Conservation (phyloP, 495 filamentous ascomycete genomes). For the Aspergillus cavernicola region DNA sequence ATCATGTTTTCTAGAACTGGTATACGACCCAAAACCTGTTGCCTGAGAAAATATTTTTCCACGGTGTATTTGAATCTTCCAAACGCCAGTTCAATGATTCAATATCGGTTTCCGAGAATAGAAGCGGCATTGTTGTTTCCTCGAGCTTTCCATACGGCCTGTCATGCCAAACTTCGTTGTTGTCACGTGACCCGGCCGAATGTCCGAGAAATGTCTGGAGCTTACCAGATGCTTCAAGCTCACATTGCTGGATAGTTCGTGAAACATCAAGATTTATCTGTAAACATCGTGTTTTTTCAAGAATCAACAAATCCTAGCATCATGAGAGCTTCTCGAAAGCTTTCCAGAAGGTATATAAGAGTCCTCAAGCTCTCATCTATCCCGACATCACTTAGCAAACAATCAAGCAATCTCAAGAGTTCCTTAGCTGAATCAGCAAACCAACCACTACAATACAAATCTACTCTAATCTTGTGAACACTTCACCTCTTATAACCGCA, state of each 20-base stretch:
- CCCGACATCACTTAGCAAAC: slow-evolving; percentile 7
- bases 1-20: background rate
- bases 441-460: slow-evolving; percentile 1
- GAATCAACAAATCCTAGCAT: background rate
- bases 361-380: slow-evolving; percentile 3
- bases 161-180: background rate
- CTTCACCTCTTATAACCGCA: slow-evolving; percentile 9
- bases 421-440: background rate
- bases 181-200: slow-evolving; percentile 29
- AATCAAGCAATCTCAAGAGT: background rate
- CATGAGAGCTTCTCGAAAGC: slow-evolving; percentile 12
- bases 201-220: slow-evolving; percentile 27
- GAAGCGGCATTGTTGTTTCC: background rate
- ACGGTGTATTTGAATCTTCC: background rate
- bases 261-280: slow-evolving; percentile 13
- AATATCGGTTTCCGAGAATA: background rate
- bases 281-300: slow-evolving; percentile 5
- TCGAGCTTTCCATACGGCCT: background rate
- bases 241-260: background rate
- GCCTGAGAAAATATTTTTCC: background rate
- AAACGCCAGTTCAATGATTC: too few species aligned
- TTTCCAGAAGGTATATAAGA: slow-evolving; percentile 13
- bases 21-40: background rate
- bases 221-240: slow-evolving; percentile 5
- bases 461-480: slow-evolving; percentile 3